Conservation (phyloP, 345 rosid genomes). For the Citrus inodora region DNA sequence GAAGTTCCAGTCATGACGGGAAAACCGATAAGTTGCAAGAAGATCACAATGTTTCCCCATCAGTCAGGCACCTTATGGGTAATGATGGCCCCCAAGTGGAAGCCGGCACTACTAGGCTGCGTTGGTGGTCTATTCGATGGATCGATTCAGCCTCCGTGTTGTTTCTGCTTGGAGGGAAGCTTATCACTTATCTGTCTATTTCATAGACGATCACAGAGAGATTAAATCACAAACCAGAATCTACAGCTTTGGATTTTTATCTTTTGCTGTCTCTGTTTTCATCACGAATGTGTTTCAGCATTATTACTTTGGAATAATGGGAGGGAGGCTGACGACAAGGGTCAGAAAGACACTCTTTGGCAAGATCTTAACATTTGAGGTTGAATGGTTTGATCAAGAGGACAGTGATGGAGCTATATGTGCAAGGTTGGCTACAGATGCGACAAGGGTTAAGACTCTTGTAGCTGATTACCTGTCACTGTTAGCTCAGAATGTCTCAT, state of each 20-base stretch:
- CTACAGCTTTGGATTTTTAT: constrained; percentile 24
- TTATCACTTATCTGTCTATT: constrained; percentile 25
- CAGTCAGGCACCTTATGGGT: constrained; percentile 12
- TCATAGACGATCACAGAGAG: constrained; percentile 13
- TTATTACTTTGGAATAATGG: constrained; percentile 37
- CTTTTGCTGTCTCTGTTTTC: constrained; percentile 15
- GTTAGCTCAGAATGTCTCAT: constrained; percentile 24
- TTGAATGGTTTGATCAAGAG: constrained; percentile 39
- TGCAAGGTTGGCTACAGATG: constrained; percentile 34
- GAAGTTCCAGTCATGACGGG: not conserved
- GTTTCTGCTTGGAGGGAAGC: constrained; percentile 24
- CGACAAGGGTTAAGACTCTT: constrained; percentile 25
- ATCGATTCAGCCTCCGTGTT: constrained; percentile 19
- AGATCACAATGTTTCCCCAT: constrained; percentile 11
- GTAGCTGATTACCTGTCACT: constrained; percentile 28
- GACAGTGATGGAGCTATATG: constrained; percentile 25
- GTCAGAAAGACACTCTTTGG: constrained; percentile 23
- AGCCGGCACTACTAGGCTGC: constrained; percentile 25
- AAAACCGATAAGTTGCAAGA: constrained; percentile 7
- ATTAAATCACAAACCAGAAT: constrained; percentile 18
- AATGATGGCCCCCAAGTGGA: constrained; percentile 31
- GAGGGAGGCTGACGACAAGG: constrained; percentile 25
- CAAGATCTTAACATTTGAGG: constrained; percentile 32
- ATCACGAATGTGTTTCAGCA: constrained; percentile 31
- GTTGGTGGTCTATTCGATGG: constrained; percentile 21